Evolutionary conservation across 768 basidiomycete genomes (phyloP).

Genomic region (Termitomyces sp.): DNA sequence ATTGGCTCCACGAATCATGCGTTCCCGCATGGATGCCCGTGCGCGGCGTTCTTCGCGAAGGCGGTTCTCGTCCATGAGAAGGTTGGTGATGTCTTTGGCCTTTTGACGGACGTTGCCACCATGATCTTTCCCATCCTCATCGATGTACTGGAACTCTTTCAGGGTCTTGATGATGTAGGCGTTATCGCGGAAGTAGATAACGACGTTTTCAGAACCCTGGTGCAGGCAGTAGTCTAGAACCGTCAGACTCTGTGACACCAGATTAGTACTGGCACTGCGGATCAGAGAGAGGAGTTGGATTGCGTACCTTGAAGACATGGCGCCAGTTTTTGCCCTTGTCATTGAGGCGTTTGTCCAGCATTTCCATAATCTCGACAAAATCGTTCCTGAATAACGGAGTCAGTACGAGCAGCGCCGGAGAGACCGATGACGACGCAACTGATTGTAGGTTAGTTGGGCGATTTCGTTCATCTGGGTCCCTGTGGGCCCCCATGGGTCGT

Average conservation of each 20-base stretch:
- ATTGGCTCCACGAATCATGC: constrained; percentile 72
- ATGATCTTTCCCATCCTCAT: constrained; percentile 95
- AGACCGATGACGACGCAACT: constrained; percentile 41
- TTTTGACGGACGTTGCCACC: constrained; percentile 98
- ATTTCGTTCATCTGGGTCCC: constrained; percentile 99
- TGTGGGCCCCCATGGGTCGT: constrained; percentile 97
- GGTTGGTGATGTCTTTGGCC: constrained; percentile 96
- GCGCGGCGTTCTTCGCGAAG: constrained; percentile 81
- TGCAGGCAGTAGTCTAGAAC: constrained; percentile 95
- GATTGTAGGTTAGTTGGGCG: constrained; percentile 94
- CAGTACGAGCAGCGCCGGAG: neutral
- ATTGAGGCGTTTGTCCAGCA: constrained; percentile 96
- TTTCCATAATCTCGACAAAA: constrained; percentile 99
- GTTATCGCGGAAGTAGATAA: constrained; percentile 97
- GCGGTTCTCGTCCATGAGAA: constrained; percentile 81
- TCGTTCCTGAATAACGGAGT: constrained; percentile 55
- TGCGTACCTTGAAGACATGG: constrained; percentile 94
- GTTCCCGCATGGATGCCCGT: constrained; percentile 90
- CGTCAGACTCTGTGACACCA: constrained; percentile 64
- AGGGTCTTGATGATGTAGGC: constrained; percentile 97
- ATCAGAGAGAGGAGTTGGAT: neutral
- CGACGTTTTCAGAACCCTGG: constrained; percentile 96
- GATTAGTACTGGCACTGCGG: neutral
- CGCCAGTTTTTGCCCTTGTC: constrained; percentile 99
- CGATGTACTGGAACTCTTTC: constrained; percentile 96